A percentile compares a stretch with the other conserved stretches of the same genome.
Evolutionary conservation across 2,329 filamentous ascomycete species (phyloP).

Genomic region (Fusarium xylarioides): DNA sequence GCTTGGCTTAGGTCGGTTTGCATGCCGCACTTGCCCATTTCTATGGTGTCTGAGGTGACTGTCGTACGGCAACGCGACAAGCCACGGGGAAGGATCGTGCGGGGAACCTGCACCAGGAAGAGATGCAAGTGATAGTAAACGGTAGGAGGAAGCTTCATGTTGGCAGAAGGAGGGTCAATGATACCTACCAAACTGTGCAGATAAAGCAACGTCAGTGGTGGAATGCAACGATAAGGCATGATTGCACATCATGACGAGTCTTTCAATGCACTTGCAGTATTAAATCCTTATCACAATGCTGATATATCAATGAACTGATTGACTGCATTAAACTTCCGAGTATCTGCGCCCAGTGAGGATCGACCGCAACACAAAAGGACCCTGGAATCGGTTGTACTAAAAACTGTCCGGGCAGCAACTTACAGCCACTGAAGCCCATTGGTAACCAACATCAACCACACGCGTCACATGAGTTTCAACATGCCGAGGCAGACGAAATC

Average conservation of each 20-base stretch:
- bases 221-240: background rate
- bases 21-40: slow-evolving; percentile 7
- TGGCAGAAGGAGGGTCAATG: slow-evolving; percentile 1
- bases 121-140: slow-evolving; percentile 20
- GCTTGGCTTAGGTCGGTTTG: slow-evolving; percentile 10
- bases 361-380: slow-evolving; percentile 17
- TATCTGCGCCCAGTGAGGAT: background rate
- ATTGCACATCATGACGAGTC: background rate
- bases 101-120: slow-evolving; percentile 18
- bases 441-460: background rate
- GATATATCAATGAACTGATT: background rate
- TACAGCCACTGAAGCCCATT: background rate
- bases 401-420: background rate
- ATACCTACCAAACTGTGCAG: background rate
- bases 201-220: background rate
- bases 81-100: slow-evolving; percentile 21
- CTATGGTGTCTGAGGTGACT: slow-evolving; percentile 9
- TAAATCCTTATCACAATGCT: background rate
- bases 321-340: slow-evolving; percentile 7
- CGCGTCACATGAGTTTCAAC: slow-evolving; percentile 12
- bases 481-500: slow-evolving; percentile 10
- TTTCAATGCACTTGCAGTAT: background rate
- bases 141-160: background rate
- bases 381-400: slow-evolving; percentile 11
- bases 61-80: slow-evolving; percentile 20